Percentiles rank a stretch among this genome's conserved stretches.
Evolutionary conservation across 2,329 filamentous ascomycete species (phyloP).

Genomic region (Apiospora saccharicola): DNA sequence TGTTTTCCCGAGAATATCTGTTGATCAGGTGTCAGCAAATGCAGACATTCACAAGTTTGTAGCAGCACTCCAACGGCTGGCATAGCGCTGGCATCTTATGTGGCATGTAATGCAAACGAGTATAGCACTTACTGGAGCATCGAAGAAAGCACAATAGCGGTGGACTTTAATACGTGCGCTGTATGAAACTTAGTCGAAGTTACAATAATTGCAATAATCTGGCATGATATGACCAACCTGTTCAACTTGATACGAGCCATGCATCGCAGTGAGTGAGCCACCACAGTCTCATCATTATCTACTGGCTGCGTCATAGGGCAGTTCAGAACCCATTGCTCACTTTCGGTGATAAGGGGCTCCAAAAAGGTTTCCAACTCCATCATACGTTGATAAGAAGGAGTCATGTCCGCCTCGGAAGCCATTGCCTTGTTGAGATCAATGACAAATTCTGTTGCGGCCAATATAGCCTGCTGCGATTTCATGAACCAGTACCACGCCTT

Average conservation of each 20-base stretch:
- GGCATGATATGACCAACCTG: constrained; percentile 43
- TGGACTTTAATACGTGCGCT: constrained; percentile 61
- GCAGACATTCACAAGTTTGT: neutral
- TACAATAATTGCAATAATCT: neutral
- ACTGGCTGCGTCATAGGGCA: constrained; percentile 46
- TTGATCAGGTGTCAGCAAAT: neutral
- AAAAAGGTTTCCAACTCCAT: constrained; percentile 48
- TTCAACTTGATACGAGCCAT: constrained; percentile 60
- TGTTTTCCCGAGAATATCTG: constrained; percentile 52
- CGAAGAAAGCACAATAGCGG: constrained; percentile 59
- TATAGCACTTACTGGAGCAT: constrained; percentile 48
- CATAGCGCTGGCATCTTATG: neutral
- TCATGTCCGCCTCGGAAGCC: constrained; percentile 47
- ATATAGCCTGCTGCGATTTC: constrained; percentile 55
- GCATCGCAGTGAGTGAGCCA: constrained; percentile 52
- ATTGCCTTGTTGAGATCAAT: constrained; percentile 54
- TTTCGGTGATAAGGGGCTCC: constrained; percentile 46
- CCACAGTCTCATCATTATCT: constrained; percentile 48
- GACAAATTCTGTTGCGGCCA: constrained; percentile 56
- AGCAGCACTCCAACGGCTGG: neutral
- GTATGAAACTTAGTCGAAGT: constrained; percentile 1
- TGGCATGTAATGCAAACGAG: neutral
- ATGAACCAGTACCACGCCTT: constrained; percentile 54
- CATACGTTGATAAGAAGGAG: constrained; percentile 50
- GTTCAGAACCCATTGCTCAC: constrained; percentile 45